Evolutionary conservation across 2,329 filamentous ascomycete species (phyloP).

Genomic region (Fusarium pseudograminearum): DNA sequence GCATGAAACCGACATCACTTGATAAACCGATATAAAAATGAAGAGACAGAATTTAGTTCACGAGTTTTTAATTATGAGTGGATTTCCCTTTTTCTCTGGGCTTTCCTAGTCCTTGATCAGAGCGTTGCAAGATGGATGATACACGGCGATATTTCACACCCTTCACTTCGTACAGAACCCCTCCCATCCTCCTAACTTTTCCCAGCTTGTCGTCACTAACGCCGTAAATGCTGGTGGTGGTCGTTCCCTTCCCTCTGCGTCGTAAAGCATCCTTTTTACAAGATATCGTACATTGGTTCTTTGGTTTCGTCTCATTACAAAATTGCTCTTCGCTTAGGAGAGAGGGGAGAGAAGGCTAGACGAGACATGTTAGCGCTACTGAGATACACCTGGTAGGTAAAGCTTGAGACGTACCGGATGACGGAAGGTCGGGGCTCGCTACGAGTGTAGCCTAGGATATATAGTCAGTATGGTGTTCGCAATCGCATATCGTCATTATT

Average conservation of each 20-base stretch:
- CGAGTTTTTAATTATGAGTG: slow-evolving; percentile 42
- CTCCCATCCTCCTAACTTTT: slow-evolving; percentile 36
- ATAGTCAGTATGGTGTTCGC: slow-evolving; percentile 45
- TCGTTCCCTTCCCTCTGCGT: slow-evolving; percentile 5
- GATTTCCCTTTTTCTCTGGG: slow-evolving; percentile 29
- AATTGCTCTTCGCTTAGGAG: slow-evolving; percentile 58
- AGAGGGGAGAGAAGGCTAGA: slow-evolving; percentile 72
- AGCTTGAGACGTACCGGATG: slow-evolving; percentile 61
- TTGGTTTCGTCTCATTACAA: slow-evolving; percentile 22
- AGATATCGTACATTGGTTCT: slow-evolving; percentile 46
- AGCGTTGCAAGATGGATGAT: slow-evolving; percentile 44
- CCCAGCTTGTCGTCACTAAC: slow-evolving; percentile 40
- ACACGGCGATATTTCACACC: slow-evolving; percentile 35
- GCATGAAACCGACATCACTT: slow-evolving; percentile 14
- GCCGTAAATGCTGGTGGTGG: slow-evolving; percentile 45
- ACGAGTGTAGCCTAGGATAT: slow-evolving; percentile 81
- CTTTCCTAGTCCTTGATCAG: slow-evolving; percentile 27
- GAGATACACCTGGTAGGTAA: neutral
- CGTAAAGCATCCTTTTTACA: slow-evolving; percentile 17
- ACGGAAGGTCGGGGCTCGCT: slow-evolving; percentile 88
- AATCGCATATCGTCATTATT: slow-evolving; percentile 24
- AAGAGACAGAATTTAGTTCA: neutral
- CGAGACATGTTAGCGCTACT: slow-evolving; percentile 36
- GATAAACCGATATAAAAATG: neutral
- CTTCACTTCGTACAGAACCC: slow-evolving; percentile 38